Base-by-base conservation (phyloP, 306 rosid species). In the Benincasa hispida region DNA sequence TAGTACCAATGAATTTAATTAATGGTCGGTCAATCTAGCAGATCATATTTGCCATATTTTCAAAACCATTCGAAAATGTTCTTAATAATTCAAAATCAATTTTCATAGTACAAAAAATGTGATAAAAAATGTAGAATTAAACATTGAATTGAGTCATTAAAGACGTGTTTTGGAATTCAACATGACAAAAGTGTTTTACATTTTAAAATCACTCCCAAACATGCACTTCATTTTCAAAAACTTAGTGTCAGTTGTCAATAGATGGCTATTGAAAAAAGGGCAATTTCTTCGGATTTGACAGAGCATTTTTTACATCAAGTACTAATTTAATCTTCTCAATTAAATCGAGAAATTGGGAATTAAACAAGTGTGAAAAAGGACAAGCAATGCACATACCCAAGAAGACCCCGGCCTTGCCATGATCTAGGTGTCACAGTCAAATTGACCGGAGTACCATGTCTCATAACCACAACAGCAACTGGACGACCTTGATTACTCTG, bases 331-430 rank as follows among this genome's bases (percentile, higher is more conserved):
- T 37, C 54, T 37, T 67, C 10, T 45, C 9, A 10, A 50, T 21
- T 67, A 59, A 79, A 61, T 42, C 37, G 5, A 84, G 61, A 78
- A 58, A 61, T 35, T 47, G 8, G 82, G 57, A 80, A 58, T 25
- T 37, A 42, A 37, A 77, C 60, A 48, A 27, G 72, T 68, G 60
- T 77, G 35, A 18, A 45, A n/a, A 80, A 22, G 76, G 76, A 81
- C 22, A 47, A 72, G 80, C 2, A 18, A 77, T 4, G 66, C 28
- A 76, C 93, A 75, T 94, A 90, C 98, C 98, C 98, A n/a, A 94
- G 81, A 21, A 94, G 85, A 74, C 96, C 96, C 47, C 97, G 85
- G 87, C 97, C 97, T 84, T 87, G 91, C 98, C 96, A 94, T 53
- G 91, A 82, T 88, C 98, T 87, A 12, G 98, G 98, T 19, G 92